Evolutionary conservation across 169 alveolate species (phyloP).

Genomic region (Plasmodium malariae): DNA sequence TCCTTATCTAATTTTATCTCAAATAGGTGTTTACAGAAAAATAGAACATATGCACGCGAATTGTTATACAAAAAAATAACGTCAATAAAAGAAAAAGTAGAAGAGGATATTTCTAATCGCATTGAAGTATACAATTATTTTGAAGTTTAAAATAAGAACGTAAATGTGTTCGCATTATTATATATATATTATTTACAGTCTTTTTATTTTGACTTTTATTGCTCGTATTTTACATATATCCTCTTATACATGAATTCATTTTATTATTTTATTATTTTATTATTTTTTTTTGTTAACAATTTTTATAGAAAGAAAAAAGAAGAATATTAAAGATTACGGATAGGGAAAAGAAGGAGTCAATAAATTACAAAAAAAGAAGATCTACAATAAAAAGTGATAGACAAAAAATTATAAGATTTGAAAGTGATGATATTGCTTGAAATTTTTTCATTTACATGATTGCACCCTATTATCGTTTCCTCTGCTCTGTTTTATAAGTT

Average conservation of each 20-base stretch:
- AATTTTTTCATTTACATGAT: background rate
- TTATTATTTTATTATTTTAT: too few species aligned
- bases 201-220: too few species aligned
- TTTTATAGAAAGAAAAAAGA: conserved; percentile 81
- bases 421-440: conserved; percentile 37
- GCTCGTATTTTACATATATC: background rate
- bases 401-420: conserved; percentile 47
- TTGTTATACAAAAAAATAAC: conserved; percentile 76
- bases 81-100: conserved; percentile 39
- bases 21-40: conserved; percentile 77
- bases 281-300: too few species aligned
- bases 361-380: conserved; percentile 80
- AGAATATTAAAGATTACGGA: conserved; percentile 80
- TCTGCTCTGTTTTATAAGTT: too few species aligned
- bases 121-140: conserved; percentile 10
- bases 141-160: background rate
- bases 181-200: too few species aligned
- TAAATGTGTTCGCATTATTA: background rate
- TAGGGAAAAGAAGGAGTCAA: conserved; percentile 79
- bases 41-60: conserved; percentile 84
- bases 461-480: too few species aligned
- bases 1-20: background rate
- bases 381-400: conserved; percentile 83
- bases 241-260: background rate
- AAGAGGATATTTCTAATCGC: conserved; percentile 5